Conservation (phyloP, 495 filamentous ascomycete genomes). For the Hyaloscypha bicolor region DNA sequence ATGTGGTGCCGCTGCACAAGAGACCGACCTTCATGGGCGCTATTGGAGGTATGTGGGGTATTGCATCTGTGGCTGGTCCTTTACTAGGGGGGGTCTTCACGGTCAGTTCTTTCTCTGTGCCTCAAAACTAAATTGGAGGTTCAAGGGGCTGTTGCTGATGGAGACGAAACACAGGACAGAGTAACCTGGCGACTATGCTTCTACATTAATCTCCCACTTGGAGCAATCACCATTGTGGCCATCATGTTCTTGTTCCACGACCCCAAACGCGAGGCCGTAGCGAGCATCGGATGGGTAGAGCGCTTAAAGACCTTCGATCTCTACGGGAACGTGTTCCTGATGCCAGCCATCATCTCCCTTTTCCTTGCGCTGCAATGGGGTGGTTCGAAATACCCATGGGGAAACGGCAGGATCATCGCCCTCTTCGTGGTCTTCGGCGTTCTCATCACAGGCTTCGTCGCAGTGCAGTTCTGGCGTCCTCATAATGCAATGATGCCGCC, state of each 20-base stretch:
- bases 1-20: conserved; percentile 69
- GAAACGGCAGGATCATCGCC: conserved; percentile 64
- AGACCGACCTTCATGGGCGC: conserved; percentile 55
- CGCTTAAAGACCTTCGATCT: conserved; percentile 60
- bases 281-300: not conserved
- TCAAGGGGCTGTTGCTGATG: too few species aligned
- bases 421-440: conserved; percentile 71
- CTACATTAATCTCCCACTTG: conserved; percentile 67
- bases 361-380: conserved; percentile 87
- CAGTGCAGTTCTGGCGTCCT: conserved; percentile 60
- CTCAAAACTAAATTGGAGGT: too few species aligned
- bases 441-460: conserved; percentile 61
- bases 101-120: conserved; percentile 32
- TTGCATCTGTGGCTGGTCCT: conserved; percentile 47
- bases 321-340: conserved; percentile 64
- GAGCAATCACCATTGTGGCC: conserved; percentile 48
- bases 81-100: conserved; percentile 66
- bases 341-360: conserved; percentile 71
- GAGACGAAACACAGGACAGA: conserved; percentile 24
- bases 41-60: conserved; percentile 41
- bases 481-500: conserved; percentile 75
- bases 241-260: conserved; percentile 35
- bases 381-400: conserved; percentile 70
- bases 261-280: not conserved
- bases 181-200: conserved; percentile 53